Evolutionary conservation across 2,329 filamentous ascomycete genomes (phyloP).

Genomic region (Sporothrix curviconia): DNA sequence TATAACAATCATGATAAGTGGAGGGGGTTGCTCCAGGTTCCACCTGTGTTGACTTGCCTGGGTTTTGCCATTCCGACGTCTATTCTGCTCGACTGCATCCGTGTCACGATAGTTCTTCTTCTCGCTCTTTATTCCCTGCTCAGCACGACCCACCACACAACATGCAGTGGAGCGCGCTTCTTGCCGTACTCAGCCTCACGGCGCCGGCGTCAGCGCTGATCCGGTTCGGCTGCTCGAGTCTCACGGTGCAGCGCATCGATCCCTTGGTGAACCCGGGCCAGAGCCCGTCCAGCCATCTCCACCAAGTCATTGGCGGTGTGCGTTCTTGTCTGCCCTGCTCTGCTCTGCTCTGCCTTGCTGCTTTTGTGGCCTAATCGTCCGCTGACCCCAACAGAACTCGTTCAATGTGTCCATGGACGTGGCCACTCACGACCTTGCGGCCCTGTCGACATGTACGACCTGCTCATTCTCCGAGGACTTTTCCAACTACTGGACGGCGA

Average conservation of each 20-base stretch:
- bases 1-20: too few relatives aligned
- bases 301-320: slow-evolving; percentile 42
- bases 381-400: too few relatives aligned
- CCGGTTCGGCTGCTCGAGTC: slow-evolving; percentile 41
- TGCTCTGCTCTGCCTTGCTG: too few relatives aligned
- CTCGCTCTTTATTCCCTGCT: too few relatives aligned
- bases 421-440: slow-evolving; percentile 29
- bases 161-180: slow-evolving; percentile 1
- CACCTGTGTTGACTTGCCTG: too few relatives aligned
- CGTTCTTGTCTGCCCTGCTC: too few relatives aligned
- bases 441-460: slow-evolving; percentile 35
- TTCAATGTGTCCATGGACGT: slow-evolving; percentile 40
- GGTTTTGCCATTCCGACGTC: too few relatives aligned
- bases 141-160: not conserved
- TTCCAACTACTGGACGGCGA: slow-evolving; percentile 43
- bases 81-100: too few relatives aligned
- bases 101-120: too few relatives aligned
- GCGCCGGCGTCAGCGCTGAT: slow-evolving; percentile 35
- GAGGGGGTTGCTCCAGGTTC: too few relatives aligned
- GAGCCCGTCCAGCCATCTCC: slow-evolving; percentile 39
- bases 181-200: slow-evolving; percentile 24
- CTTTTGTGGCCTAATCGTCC: too few relatives aligned
- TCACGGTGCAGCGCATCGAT: slow-evolving; percentile 41
- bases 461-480: slow-evolving; percentile 38
- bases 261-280: slow-evolving; percentile 40